Conservation (phyloP, 768 basidiomycete species). For the Collybia nuda region DNA sequence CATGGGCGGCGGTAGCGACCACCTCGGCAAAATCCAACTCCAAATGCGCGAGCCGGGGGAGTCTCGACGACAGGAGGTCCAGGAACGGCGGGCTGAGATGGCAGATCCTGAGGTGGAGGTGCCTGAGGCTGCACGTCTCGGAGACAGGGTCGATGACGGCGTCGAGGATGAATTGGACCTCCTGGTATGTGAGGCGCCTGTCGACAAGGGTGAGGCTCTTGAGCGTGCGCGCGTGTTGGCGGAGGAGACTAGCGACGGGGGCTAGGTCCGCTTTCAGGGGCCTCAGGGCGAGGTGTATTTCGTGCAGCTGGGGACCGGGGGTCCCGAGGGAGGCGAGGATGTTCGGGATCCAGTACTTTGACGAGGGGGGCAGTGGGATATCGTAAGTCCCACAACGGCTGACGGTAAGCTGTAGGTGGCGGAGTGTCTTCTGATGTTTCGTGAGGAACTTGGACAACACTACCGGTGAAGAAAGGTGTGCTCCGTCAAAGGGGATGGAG, state of each 20-base stretch:
- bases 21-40: slow-evolving; percentile 23
- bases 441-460: slow-evolving; percentile 33
- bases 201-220: slow-evolving; percentile 36
- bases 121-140: slow-evolving; percentile 10
- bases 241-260: slow-evolving; percentile 28
- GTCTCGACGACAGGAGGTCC: slow-evolving; percentile 18
- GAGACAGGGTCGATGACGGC: slow-evolving; percentile 10
- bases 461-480: slow-evolving; percentile 33
- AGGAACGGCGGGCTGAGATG: slow-evolving; percentile 23
- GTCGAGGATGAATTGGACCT: slow-evolving; percentile 28
- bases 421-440: slow-evolving; percentile 32
- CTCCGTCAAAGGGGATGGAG: slow-evolving; percentile 45
- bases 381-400: slow-evolving; percentile 22
- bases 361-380: slow-evolving; percentile 21
- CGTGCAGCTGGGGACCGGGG: slow-evolving; percentile 30
- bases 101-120: slow-evolving; percentile 18
- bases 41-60: slow-evolving; percentile 20
- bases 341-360: slow-evolving; percentile 41
- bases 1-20: slow-evolving; percentile 1
- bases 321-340: slow-evolving; percentile 26
- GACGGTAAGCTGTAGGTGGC: slow-evolving; percentile 33
- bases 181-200: slow-evolving; percentile 26
- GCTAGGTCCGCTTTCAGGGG: slow-evolving; percentile 33
- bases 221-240: slow-evolving; percentile 24
- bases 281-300: slow-evolving; percentile 34